Percentiles rank a stretch among this genome's conserved stretches.
Conservation (phyloP, 2,329 filamentous ascomycete genomes). For the Tothia fuscella region DNA sequence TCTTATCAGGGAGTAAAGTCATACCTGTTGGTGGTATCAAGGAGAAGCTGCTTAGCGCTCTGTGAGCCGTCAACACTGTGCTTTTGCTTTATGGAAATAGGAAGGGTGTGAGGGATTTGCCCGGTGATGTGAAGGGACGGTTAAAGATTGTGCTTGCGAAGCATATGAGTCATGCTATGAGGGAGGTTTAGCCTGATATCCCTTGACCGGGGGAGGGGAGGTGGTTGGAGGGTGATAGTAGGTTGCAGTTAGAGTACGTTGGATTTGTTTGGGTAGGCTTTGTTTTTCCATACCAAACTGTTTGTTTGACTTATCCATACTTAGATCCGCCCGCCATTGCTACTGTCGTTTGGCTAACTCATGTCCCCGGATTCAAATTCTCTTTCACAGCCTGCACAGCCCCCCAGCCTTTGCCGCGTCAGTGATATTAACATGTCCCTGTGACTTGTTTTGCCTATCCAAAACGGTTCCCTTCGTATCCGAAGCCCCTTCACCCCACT, state of each 20-base stretch:
- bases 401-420: constrained; percentile 62
- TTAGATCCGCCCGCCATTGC: no score
- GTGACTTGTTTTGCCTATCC: constrained; percentile 76
- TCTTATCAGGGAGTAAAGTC: constrained; percentile 74
- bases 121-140: constrained; percentile 76
- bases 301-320: no score
- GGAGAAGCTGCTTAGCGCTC: constrained; percentile 92
- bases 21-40: constrained; percentile 96
- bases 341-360: no score
- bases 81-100: constrained; percentile 76
- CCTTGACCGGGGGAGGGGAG: constrained; percentile 68
- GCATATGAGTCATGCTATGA: constrained; percentile 93
- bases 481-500: constrained; percentile 62
- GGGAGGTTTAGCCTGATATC: constrained; percentile 80
- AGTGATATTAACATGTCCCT: constrained; percentile 76
- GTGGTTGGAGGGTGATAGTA: constrained; percentile 58
- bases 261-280: no score
- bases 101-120: constrained; percentile 86
- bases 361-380: constrained; percentile 51
- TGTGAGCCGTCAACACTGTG: constrained; percentile 88
- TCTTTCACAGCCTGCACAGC: constrained; percentile 66
- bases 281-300: no score
- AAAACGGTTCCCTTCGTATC: constrained; percentile 94
- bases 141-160: constrained; percentile 80
- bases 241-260: no score